Evolutionary conservation across 1,284 basidiomycete genomes (phyloP), one percentile per base, ranked within the genome.

Genomic region (Earliella scabrosa): DNA sequence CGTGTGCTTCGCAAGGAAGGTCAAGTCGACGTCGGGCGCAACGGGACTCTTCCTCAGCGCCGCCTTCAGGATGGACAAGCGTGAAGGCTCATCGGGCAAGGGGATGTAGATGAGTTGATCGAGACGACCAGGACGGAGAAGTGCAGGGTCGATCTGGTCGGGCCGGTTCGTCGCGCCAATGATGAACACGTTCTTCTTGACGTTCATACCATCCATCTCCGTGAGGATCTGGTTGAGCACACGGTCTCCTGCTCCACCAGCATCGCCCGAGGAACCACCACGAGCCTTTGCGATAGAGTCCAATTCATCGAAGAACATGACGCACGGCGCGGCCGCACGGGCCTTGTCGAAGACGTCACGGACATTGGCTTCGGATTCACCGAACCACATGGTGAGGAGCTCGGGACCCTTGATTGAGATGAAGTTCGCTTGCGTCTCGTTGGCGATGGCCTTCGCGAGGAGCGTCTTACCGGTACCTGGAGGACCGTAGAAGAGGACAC

Each of bases 271-370:
- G 2, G 85, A 81, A 18, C 81, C 80, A 52, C 97, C 97, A 77
- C 97, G 93, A 48, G 95, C 86, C 80, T 98, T 98, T 52, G 97
- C 97, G 67, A 99, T 98, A 11, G 97, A 97, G 73, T 99, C 97
- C 70, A 99, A 82, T 77, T 99, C 97, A 70, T 99, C 97, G 76
- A 99, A 99, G 91, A 99, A 99, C 95, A 99, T 98, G 64, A 99
- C 95, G 75, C 97, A 98, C 40, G 97, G 97, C 8, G 97, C 96
- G 4, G 97, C 97, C 21, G 97, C 97, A 67, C 97, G 93, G 50
- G 97, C 97, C 79, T 99, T 98, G 85, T 99, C 97, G 75, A 99
- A 99, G 59, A 99, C 95, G 67, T 99, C 97, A 66, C 97, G 94
- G 50, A 99, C 97, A 70, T 98, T 98, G 63, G 97, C 97, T 77